Evolutionary conservation across 2,329 filamentous ascomycete species (phyloP), one percentile per base, ranked within the genome.

Genomic region (Diaporthe batatas): DNA sequence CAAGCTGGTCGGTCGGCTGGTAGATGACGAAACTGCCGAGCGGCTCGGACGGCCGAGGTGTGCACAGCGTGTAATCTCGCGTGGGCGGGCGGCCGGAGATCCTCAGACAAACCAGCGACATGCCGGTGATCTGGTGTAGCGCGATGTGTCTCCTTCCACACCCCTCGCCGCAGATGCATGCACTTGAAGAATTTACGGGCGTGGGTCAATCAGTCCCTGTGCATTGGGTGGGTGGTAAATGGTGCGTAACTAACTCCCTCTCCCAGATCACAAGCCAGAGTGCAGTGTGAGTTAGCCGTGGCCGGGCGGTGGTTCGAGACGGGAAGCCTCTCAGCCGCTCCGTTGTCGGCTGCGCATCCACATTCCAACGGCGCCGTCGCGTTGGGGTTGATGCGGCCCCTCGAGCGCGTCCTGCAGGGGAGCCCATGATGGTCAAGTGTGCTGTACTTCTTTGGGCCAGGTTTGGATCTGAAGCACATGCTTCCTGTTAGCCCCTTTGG

Each of bases 231-330:
- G 29, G 29, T n/a, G 8, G 21, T n/a, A n/a, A 49, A n/a, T 3
- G n/a, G n/a, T n/a, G n/a, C n/a, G 21, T 62, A 23, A 2, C 3
- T 44, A 18, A 14, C 4, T 34, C 6, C 25, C 39, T 29, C 34
- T 25, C 44, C 34, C 29, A 36, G 62, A 23, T 49, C 42, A 51
- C 18, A 47, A 34, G 25, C 18, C 39, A n/a, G 57, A 29, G 25
- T 62, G 44, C 8, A 8, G 14, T 12, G 2, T 39, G 18, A 7
- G 69, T n/a, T n/a, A n/a, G n/a, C n/a, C n/a, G n/a, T n/a, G n/a
- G n/a, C n/a, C n/a, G n/a, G n/a, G n/a, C n/a, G n/a, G n/a, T 73
- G 72, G 72, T 58, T 39, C 64, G 72, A 68, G 34, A 49, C 70
- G 69, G 55, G 62, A 64, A 25, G 34, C 16, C n/a, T 16, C 47